phyloP scores from a whole-genome alignment of 2,329 filamentous ascomycete genomes.

The Alternaria sp. region DNA sequence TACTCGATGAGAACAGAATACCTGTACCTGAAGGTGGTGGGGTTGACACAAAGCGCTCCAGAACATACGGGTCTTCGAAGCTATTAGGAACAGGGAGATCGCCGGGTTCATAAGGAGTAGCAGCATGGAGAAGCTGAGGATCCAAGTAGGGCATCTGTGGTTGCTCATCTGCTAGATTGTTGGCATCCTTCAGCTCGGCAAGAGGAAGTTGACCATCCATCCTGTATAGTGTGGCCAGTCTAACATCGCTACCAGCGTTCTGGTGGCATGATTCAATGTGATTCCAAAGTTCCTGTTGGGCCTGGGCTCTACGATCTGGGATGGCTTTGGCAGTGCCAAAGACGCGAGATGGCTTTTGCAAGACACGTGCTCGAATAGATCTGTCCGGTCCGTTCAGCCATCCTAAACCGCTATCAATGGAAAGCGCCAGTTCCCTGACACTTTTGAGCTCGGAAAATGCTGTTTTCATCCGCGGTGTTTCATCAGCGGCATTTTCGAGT shows the following conservation, averaged over 20 bases:
- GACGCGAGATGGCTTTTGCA: constrained; percentile 52
- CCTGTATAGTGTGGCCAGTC: constrained; percentile 38
- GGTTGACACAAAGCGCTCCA: constrained; percentile 26
- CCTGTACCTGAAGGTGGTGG: constrained; percentile 26
- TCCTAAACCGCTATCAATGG: constrained; percentile 71
- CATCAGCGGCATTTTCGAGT: constrained; percentile 69
- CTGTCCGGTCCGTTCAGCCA: constrained; percentile 70
- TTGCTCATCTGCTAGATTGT: constrained; percentile 21
- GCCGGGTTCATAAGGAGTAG: constrained; percentile 26
- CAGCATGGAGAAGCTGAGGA: constrained; percentile 35
- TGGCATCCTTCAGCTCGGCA: constrained; percentile 19
- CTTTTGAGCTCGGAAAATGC: constrained; percentile 64
- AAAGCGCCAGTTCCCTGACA: constrained; percentile 69
- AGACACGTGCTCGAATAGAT: constrained; percentile 56
- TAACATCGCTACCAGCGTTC: constrained; percentile 29
- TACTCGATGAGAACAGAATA: constrained; percentile 44
- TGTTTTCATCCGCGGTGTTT: constrained; percentile 65
- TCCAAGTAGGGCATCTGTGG: constrained; percentile 41
- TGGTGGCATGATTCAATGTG: constrained; percentile 33
- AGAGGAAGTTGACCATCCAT: constrained; percentile 26
- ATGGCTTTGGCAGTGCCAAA: constrained; percentile 53
- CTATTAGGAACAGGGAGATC: constrained; percentile 25
- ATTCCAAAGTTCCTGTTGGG: constrained; percentile 47
- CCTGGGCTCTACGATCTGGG: constrained; percentile 48
- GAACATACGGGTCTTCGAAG: constrained; percentile 29